A percentile compares a stretch with the other conserved stretches of the same genome.
phyloP scores from a whole-genome alignment of 176 grass and related monocot species.

The Cenchrus americanus region DNA sequence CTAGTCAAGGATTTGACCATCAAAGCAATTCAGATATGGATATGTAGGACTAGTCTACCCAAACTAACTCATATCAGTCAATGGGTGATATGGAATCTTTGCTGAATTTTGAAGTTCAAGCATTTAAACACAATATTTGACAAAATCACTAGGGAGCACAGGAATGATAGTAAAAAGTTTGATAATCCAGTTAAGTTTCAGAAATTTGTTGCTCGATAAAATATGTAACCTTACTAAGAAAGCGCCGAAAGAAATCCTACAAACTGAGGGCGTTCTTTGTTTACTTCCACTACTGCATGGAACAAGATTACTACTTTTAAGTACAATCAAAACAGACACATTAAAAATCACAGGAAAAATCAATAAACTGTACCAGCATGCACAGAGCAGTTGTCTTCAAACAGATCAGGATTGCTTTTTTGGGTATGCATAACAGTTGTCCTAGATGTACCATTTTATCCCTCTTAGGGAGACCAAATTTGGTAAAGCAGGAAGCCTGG shows the following conservation, averaged over 20 bases:
- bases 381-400: neutral
- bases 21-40: neutral
- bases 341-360: neutral
- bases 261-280: neutral
- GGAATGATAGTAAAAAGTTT: neutral
- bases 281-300: neutral
- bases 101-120: neutral
- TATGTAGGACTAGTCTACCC: neutral
- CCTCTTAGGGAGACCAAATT: neutral
- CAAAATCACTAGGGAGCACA: neutral
- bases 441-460: neutral
- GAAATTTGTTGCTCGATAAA: neutral
- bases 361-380: neutral
- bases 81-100: neutral
- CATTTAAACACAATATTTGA: constrained; percentile 5
- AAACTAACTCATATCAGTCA: neutral
- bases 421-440: neutral
- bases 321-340: neutral
- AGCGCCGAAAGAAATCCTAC: neutral
- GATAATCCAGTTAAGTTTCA: neutral
- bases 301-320: neutral
- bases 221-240: neutral
- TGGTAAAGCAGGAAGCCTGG: neutral
- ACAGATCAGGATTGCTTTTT: neutral
- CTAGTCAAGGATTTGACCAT: neutral